A percentile compares a stretch with the other conserved stretches of the same genome.
Conservation (phyloP, 2,329 filamentous ascomycete species). For the Fusarium luffae region DNA sequence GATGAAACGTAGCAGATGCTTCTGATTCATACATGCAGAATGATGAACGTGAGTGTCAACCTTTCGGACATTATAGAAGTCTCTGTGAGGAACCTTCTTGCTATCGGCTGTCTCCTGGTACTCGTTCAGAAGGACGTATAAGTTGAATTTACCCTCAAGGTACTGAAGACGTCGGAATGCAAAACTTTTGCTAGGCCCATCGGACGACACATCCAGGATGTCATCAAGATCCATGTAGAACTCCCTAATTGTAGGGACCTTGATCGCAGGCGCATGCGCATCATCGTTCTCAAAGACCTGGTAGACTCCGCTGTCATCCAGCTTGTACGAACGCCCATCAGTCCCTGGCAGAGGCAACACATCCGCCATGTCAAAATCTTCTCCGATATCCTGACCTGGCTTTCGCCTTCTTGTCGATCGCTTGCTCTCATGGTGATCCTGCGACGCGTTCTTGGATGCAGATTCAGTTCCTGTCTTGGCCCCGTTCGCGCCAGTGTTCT, state of each 20-base stretch:
- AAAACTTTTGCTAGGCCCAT: slow-evolving; percentile 96
- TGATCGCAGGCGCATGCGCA: slow-evolving; percentile 75
- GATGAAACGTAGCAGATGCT: slow-evolving; percentile 97
- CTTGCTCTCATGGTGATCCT: slow-evolving; percentile 52
- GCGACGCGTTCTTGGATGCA: slow-evolving; percentile 10
- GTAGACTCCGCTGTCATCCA: slow-evolving; percentile 89
- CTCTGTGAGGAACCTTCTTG: slow-evolving; percentile 95
- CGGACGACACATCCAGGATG: slow-evolving; percentile 88
- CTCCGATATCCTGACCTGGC: slow-evolving; percentile 88
- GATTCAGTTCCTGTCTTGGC: slow-evolving; percentile 19
- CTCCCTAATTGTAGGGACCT: slow-evolving; percentile 91
- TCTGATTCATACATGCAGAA: slow-evolving; percentile 99
- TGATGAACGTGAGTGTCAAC: slow-evolving; percentile 99
- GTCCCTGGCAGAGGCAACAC: slow-evolving; percentile 76
- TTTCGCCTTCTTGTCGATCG: slow-evolving; percentile 74
- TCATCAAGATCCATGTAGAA: slow-evolving; percentile 95
- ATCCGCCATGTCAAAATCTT: slow-evolving; percentile 88
- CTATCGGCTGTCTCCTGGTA: slow-evolving; percentile 98
- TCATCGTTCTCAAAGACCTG: slow-evolving; percentile 84
- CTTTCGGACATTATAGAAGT: slow-evolving; percentile 99
- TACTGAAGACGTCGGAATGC: slow-evolving; percentile 95
- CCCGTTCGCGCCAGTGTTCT: slow-evolving; percentile 28
- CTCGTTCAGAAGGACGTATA: slow-evolving; percentile 93
- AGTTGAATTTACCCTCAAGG: slow-evolving; percentile 95
- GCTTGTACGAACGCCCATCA: slow-evolving; percentile 77